phyloP scores from a whole-genome alignment of 2,329 filamentous ascomycete genomes.

The Stenocarpella maydis region DNA sequence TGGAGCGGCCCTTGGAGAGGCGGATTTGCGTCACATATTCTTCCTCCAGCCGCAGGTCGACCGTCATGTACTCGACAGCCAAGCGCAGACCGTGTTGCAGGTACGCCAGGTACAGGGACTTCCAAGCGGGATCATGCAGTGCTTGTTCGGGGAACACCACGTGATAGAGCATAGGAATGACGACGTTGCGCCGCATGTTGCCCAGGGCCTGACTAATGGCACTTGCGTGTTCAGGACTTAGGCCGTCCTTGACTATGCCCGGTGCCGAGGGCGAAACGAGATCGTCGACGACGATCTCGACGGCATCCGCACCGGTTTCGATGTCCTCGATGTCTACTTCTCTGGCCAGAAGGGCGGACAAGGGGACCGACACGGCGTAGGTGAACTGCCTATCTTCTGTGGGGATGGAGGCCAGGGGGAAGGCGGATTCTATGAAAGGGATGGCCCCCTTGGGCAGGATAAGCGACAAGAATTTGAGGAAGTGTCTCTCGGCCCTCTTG shows the following conservation, averaged over 20 bases:
- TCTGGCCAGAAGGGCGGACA: slow-evolving; percentile 63
- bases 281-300: slow-evolving; percentile 66
- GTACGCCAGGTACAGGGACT: slow-evolving; percentile 60
- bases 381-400: slow-evolving; percentile 70
- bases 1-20: slow-evolving; percentile 60
- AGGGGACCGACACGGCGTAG: slow-evolving; percentile 69
- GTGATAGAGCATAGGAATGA: slow-evolving; percentile 66
- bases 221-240: slow-evolving; percentile 49
- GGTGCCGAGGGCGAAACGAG: slow-evolving; percentile 39
- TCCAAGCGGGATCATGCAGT: slow-evolving; percentile 39
- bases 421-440: slow-evolving; percentile 69
- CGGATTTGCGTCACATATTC: slow-evolving; percentile 59
- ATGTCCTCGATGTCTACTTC: slow-evolving; percentile 69
- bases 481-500: slow-evolving; percentile 74
- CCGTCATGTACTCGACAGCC: slow-evolving; percentile 68
- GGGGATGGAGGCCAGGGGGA: slow-evolving; percentile 69
- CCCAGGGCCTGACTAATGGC: slow-evolving; percentile 67
- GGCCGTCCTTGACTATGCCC: slow-evolving; percentile 35
- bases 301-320: slow-evolving; percentile 72
- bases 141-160: slow-evolving; percentile 49
- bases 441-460: slow-evolving; percentile 63
- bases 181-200: slow-evolving; percentile 68
- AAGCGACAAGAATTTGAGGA: slow-evolving; percentile 72
- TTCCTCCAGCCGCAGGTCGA: slow-evolving; percentile 67
- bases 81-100: slow-evolving; percentile 68